A percentile compares a stretch with the other conserved stretches of the same genome.
Conservation (phyloP, 352 stramenopile species). For the Phytophthora pluvialis region DNA sequence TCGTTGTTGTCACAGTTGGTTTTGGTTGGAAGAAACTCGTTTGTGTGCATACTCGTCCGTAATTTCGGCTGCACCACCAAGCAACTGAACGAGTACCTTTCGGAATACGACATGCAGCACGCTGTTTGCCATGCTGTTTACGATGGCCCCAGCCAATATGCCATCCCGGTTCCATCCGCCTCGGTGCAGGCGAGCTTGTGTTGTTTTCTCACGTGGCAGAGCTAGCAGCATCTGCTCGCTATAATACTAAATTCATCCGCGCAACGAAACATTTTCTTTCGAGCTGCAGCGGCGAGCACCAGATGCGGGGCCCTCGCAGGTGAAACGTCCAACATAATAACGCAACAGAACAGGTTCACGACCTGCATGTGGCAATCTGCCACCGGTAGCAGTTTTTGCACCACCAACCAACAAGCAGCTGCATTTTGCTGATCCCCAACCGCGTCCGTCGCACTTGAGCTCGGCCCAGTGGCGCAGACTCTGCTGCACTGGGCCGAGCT, state of each 20-base stretch:
- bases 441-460: no score
- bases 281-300: neutral
- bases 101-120: no score
- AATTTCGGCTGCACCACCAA: no score
- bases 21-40: no score
- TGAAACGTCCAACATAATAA: slow-evolving; percentile 5
- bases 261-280: slow-evolving; percentile 12
- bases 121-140: neutral
- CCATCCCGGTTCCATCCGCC: slow-evolving; percentile 13
- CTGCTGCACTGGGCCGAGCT: no score
- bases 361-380: no score
- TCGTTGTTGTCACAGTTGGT: neutral
- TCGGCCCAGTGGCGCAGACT: no score
- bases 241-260: neutral
- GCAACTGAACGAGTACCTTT: no score
- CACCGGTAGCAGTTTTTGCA: no score
- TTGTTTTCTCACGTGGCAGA: slow-evolving; percentile 15
- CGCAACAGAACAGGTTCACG: neutral
- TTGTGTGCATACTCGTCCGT: no score
- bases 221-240: slow-evolving; percentile 4
- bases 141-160: slow-evolving; percentile 1
- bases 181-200: neutral
- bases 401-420: no score
- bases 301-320: neutral
- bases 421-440: no score